phyloP scores from a whole-genome alignment of 805 yeast genomes.

The Ogataea henricii region DNA sequence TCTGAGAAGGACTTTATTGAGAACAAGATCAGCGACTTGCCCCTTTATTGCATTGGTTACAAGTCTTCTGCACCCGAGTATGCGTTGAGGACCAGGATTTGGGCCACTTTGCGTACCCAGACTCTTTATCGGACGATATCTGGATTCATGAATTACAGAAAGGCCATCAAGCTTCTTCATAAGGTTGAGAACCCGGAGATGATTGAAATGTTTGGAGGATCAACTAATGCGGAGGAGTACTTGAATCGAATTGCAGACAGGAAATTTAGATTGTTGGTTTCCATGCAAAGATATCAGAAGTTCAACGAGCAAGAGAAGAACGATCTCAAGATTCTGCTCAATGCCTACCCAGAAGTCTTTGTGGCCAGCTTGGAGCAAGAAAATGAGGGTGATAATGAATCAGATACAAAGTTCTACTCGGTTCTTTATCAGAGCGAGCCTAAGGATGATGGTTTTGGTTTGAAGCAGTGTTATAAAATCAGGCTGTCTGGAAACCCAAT shows the following conservation, averaged over 20 bases:
- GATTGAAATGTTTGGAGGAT: conserved; percentile 42
- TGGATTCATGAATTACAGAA: conserved; percentile 78
- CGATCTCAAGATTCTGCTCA: conserved; percentile 66
- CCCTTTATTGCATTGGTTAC: conserved; percentile 73
- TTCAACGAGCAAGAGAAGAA: conserved; percentile 66
- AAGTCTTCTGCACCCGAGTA: conserved; percentile 64
- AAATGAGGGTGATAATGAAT: conserved; percentile 41
- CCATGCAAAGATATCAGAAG: conserved; percentile 81
- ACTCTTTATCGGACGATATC: conserved; percentile 81
- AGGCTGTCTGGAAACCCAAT: conserved; percentile 91
- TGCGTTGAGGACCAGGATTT: conserved; percentile 71
- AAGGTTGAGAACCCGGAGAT: conserved; percentile 64
- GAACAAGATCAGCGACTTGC: conserved; percentile 59
- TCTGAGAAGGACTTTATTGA: conserved; percentile 38
- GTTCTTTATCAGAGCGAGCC: conserved; percentile 68
- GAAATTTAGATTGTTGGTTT: conserved; percentile 77
- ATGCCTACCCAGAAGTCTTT: conserved; percentile 68
- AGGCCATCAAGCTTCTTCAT: conserved; percentile 70
- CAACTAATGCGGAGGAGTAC: conserved; percentile 57
- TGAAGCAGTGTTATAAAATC: conserved; percentile 56
- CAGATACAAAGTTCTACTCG: conserved; percentile 50
- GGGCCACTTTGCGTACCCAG: conserved; percentile 86
- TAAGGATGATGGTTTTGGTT: conserved; percentile 50
- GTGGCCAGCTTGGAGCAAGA: conserved; percentile 59
- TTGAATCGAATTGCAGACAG: conserved; percentile 73